Percentiles rank a stretch among this genome's conserved stretches.
phyloP scores from a whole-genome alignment of 1,139 yeast species.

The Arxiozyma slooffiae region DNA sequence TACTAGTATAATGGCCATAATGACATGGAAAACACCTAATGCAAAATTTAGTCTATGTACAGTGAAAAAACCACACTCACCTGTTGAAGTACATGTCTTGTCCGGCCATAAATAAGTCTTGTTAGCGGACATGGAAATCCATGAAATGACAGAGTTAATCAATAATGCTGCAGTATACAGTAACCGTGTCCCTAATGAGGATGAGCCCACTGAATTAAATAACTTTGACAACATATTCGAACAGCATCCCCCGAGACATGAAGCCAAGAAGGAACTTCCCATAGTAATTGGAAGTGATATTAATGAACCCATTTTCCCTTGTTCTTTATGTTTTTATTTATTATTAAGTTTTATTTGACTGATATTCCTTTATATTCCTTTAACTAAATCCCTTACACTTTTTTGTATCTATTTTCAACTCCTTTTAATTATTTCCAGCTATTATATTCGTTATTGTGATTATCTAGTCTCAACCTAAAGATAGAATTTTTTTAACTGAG shows the following conservation, averaged over 20 bases:
- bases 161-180: conserved; percentile 75
- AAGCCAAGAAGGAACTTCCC: conserved; percentile 61
- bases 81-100: conserved; percentile 62
- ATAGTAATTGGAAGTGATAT: conserved; percentile 56
- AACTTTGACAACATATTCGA: conserved; percentile 58
- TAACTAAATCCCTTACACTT: not conserved
- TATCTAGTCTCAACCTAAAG: not conserved
- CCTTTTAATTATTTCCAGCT: not conserved
- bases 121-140: conserved; percentile 77
- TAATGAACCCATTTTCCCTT: conserved; percentile 63
- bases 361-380: not conserved
- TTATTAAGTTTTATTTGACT: no score
- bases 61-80: conserved; percentile 88
- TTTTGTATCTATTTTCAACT: not conserved
- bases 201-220: conserved; percentile 44
- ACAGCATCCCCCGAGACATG: conserved; percentile 79
- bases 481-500: not conserved
- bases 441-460: no score
- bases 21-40: conserved; percentile 66
- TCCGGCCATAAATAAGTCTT: conserved; percentile 71
- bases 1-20: conserved; percentile 55
- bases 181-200: conserved; percentile 70
- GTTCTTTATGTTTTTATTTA: not conserved
- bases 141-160: conserved; percentile 70
- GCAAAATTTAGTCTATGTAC: conserved; percentile 89